Evolutionary conservation across 352 stramenopile species (phyloP).

Genomic region (Phytophthora lateralis): DNA sequence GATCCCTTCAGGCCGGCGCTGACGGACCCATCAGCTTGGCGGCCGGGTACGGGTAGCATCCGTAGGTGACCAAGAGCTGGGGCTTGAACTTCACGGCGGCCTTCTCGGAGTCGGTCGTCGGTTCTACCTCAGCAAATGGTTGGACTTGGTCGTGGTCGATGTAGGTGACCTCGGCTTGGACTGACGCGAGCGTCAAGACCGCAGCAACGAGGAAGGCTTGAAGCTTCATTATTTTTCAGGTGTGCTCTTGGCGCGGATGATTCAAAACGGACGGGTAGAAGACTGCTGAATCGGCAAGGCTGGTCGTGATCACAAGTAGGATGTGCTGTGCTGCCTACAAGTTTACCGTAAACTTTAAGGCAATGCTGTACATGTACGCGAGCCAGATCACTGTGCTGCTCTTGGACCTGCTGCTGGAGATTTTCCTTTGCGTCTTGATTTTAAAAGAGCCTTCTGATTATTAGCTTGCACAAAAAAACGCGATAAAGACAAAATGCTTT

Average conservation of each 20-base stretch:
- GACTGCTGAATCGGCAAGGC: too few species aligned
- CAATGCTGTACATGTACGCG: too few species aligned
- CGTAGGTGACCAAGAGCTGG: conserved; percentile 12
- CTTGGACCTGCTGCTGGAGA: too few species aligned
- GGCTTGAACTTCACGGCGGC: conserved; percentile 21
- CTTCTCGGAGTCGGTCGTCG: conserved; percentile 9
- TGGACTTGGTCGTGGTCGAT: conserved; percentile 19
- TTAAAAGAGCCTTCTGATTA: too few species aligned
- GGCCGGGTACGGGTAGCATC: conserved; percentile 15
- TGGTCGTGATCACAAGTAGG: too few species aligned
- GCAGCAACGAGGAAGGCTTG: neutral
- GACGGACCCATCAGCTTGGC: conserved; percentile 6
- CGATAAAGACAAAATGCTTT: too few species aligned
- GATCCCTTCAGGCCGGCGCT: conserved; percentile 2
- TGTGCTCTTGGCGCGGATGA: neutral
- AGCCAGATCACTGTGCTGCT: too few species aligned
- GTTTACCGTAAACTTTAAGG: too few species aligned
- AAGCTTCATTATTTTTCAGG: conserved; percentile 11
- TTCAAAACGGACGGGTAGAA: neutral
- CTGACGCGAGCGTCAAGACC: neutral
- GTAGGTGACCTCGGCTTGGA: conserved; percentile 7
- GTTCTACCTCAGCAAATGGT: conserved; percentile 10
- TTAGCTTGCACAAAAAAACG: too few species aligned
- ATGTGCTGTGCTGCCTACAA: too few species aligned
- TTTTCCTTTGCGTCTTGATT: too few species aligned